These are phyloP conservation scores for Ceratocystis destructans DNA, from an alignment of 2,329 filamentous ascomycete species.

Conservation along the genomic window DNA sequence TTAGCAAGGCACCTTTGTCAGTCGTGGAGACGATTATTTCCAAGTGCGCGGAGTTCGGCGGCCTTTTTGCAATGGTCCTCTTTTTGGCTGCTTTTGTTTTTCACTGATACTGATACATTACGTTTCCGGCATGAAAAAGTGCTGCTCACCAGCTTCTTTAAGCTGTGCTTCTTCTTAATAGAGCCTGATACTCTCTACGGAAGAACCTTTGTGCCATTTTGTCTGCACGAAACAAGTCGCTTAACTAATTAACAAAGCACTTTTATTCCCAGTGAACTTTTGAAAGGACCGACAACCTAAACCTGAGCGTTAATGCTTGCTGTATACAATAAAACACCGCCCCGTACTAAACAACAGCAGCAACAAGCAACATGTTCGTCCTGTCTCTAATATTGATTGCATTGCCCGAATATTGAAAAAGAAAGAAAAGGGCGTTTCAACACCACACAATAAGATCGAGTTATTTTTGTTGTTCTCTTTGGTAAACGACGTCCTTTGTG, in stretches of 20 bases:
- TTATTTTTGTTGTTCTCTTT: background rate
- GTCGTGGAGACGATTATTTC: background rate
- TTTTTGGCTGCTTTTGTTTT: constrained; percentile 5
- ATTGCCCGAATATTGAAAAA: background rate
- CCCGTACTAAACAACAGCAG: too few species aligned
- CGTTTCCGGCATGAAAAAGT: constrained; percentile 1
- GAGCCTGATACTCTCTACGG: background rate
- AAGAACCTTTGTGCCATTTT: constrained; percentile 9
- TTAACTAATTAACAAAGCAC: background rate
- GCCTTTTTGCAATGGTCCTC: background rate
- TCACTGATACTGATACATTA: background rate
- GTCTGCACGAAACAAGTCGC: background rate
- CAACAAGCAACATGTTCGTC: background rate
- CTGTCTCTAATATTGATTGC: background rate
- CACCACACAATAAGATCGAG: background rate
- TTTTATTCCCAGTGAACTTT: background rate
- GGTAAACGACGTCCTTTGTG: too few species aligned
- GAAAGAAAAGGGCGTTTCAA: background rate
- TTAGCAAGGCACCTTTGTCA: background rate
- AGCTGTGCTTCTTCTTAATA: background rate
- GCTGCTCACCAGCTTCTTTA: background rate
- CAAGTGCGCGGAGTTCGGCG: background rate
- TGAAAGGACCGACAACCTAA: background rate
- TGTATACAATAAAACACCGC: too few species aligned
- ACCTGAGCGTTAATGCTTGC: background rate